phyloP scores from a whole-genome alignment of 345 rosid genomes.

The Linum tenue region DNA sequence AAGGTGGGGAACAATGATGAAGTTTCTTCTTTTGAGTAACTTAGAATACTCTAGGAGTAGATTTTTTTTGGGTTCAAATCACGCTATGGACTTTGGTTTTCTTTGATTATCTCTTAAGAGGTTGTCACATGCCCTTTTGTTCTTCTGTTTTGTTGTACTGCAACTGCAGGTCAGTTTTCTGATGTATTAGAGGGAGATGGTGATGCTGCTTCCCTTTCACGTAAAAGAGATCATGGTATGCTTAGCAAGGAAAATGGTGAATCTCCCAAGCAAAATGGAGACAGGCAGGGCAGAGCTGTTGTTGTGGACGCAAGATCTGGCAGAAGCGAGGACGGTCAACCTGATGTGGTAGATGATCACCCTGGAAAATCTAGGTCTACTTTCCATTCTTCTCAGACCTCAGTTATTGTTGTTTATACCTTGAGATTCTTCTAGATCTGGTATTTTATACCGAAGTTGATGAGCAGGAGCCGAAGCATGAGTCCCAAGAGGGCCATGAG shows the following conservation, averaged over 20 bases:
- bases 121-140: background rate
- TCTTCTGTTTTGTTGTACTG: constrained; percentile 6
- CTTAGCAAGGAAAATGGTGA: constrained; percentile 40
- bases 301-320: constrained; percentile 37
- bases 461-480: constrained; percentile 86
- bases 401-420: constrained; percentile 33
- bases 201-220: constrained; percentile 33
- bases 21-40: no score
- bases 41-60: no score
- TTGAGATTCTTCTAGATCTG: constrained; percentile 30
- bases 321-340: constrained; percentile 61
- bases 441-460: constrained; percentile 44
- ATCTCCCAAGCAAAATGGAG: constrained; percentile 55
- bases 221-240: constrained; percentile 27
- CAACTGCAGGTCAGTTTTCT: constrained; percentile 34
- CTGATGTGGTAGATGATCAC: constrained; percentile 73
- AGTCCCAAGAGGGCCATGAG: constrained; percentile 73
- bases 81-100: background rate
- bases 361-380: constrained; percentile 82
- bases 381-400: constrained; percentile 34
- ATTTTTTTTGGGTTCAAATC: background rate
- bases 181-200: constrained; percentile 34
- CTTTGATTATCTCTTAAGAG: background rate
- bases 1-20: no score
- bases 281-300: constrained; percentile 40